Conservation (phyloP, 2,329 filamentous ascomycete genomes). For the Fusarium veterinarium region DNA sequence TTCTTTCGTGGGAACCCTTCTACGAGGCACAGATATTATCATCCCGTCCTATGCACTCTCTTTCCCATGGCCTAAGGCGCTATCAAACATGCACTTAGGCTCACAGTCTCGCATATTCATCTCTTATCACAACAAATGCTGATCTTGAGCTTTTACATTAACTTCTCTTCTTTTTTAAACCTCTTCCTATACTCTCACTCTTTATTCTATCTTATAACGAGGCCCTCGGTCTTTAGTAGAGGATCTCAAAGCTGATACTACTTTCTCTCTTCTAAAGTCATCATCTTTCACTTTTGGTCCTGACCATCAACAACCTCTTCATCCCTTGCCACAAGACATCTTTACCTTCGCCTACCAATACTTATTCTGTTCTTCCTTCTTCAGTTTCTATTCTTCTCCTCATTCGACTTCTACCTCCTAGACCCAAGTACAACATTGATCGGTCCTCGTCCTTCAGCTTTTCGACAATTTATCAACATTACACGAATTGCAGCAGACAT, state of each 20-base stretch:
- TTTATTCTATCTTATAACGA: no score
- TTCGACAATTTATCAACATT: background rate
- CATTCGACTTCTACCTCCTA: background rate
- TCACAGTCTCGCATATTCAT: background rate
- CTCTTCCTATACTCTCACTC: background rate
- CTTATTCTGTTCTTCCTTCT: background rate
- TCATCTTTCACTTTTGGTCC: background rate
- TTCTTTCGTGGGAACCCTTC: background rate
- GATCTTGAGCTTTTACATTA: background rate
- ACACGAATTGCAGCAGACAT: constrained; percentile 29
- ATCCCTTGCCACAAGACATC: background rate
- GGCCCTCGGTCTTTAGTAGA: background rate
- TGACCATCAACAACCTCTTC: background rate
- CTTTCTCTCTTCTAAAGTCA: background rate
- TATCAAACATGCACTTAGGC: background rate
- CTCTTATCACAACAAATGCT: background rate
- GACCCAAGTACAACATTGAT: background rate
- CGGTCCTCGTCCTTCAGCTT: background rate
- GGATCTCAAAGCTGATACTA: background rate
- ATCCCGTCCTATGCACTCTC: background rate
- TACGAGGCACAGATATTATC: background rate
- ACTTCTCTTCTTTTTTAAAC: background rate
- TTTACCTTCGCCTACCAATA: background rate
- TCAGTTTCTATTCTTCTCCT: no score
- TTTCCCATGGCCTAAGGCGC: constrained; percentile 1